Base-by-base conservation (phyloP, 192 early-diverging fungal species). In the Martensiomyces pterosporus region DNA sequence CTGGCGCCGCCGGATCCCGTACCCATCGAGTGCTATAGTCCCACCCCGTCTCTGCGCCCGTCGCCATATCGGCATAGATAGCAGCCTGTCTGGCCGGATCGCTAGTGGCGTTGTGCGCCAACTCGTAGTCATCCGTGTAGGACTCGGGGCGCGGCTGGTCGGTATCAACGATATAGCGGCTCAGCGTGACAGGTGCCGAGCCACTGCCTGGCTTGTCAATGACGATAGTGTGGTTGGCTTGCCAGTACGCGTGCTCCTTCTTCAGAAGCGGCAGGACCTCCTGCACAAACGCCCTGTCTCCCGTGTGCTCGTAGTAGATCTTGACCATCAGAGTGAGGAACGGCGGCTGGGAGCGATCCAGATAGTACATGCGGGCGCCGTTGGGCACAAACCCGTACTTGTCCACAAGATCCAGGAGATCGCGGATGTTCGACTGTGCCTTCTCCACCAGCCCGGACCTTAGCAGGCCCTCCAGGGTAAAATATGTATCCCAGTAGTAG, bases 401-500 rank as follows among this genome's bases (percentile, higher is more conserved):
- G 12, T 82, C 50, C 8, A 89, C 79, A 26, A 82, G 56, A 15
- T 78, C 73, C 10, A 83, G 57, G 39, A 86, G 75, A 52, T 86
- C 82, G 8, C 62, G 56, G 43, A 89, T 84, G 53, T 75, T 79
- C 39, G 68, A 54, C 16, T 52, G 55, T 0, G 79, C 67, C 35
- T 79, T 61, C 0, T 79, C 54, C 19, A 46, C 27, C 23, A 84
- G 60, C 5, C 78, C 80, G 38, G 80, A 79, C 1, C 72, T 39
- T n/a, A 81, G 45, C 39, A 89, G 40, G 4, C 86, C 86, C 44
- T 85, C 76, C 16, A 86, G 49, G 5, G 81, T 73, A 54, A 85
- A 88, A 44, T 68, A 88, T 23, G 78, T 75, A 51, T 88, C 86
- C 86, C 84, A 86, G 43, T 88, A 86, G 64, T 88, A 88, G 21